A percentile compares a stretch with the other conserved stretches of the same genome.
These are phyloP conservation scores for Rhytidhysteron rufulum DNA, from an alignment of 2,329 filamentous ascomycete species.

Conservation along the genomic window DNA sequence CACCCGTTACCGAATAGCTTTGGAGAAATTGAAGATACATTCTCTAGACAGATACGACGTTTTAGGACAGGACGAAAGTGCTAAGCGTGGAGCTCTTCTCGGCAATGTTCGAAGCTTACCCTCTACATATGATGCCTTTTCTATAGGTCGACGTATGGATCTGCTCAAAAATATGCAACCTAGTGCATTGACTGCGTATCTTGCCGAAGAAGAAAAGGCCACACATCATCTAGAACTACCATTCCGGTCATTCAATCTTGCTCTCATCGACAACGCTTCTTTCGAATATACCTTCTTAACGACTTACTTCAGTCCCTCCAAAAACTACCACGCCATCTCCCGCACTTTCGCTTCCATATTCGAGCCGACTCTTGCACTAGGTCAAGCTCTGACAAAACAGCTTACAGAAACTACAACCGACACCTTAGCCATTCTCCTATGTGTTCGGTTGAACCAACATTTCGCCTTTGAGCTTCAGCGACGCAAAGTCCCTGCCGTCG, in stretches of 20 bases:
- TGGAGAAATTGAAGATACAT: conserved; percentile 83
- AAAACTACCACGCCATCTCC: conserved; percentile 72
- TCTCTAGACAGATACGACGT: conserved; percentile 77
- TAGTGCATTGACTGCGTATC: conserved; percentile 76
- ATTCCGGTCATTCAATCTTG: conserved; percentile 93
- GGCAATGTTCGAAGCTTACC: conserved; percentile 39
- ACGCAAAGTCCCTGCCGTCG: conserved; percentile 81
- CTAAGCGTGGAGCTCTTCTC: conserved; percentile 51
- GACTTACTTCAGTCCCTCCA: conserved; percentile 77
- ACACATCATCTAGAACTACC: conserved; percentile 85
- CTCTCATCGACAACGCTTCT: conserved; percentile 87
- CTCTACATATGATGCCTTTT: conserved; percentile 79
- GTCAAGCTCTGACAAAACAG: conserved; percentile 69
- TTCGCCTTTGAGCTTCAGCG: conserved; percentile 92
- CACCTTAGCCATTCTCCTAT: conserved; percentile 81
- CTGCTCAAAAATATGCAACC: conserved; percentile 70
- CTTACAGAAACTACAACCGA: conserved; percentile 77
- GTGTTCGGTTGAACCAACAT: conserved; percentile 88
- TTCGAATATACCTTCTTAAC: conserved; percentile 94
- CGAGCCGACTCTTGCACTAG: conserved; percentile 81
- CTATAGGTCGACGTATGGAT: conserved; percentile 80
- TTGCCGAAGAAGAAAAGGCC: conserved; percentile 84
- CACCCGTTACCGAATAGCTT: conserved; percentile 75
- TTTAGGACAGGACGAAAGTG: conserved; percentile 71
- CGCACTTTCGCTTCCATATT: conserved; percentile 86